A percentile compares a stretch with the other conserved stretches of the same genome.
Conservation (phyloP, 2,329 filamentous ascomycete species). For the Fusarium sp. region DNA sequence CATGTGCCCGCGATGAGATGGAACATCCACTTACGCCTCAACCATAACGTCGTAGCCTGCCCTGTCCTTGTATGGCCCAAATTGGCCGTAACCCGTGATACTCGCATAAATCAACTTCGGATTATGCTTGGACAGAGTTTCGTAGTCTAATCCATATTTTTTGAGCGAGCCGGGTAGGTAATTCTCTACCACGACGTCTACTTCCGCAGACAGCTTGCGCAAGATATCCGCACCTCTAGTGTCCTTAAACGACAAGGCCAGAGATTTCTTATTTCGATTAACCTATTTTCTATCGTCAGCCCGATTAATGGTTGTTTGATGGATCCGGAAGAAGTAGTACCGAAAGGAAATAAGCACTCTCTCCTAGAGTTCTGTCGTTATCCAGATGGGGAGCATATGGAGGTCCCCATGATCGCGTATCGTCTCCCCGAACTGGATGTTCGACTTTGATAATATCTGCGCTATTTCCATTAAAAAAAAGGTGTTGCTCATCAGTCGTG, state of each 20-base stretch:
- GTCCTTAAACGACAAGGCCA: constrained; percentile 91
- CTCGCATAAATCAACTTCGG: constrained; percentile 91
- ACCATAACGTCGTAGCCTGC: constrained; percentile 99
- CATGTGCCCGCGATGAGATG: too few relatives aligned
- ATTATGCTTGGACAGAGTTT: constrained; percentile 82
- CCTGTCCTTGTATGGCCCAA: constrained; percentile 85
- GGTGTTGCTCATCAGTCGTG: too few relatives aligned
- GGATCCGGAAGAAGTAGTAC: constrained; percentile 60
- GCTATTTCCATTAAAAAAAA: constrained; percentile 60
- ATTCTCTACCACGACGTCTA: constrained; percentile 95
- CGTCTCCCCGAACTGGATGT: constrained; percentile 89
- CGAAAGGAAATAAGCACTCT: constrained; percentile 92
- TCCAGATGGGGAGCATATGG: constrained; percentile 85
- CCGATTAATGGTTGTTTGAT: too few relatives aligned
- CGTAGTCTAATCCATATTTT: constrained; percentile 94
- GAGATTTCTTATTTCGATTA: constrained; percentile 95
- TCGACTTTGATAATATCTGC: constrained; percentile 99
- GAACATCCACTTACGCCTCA: constrained; percentile 70
- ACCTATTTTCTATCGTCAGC: constrained; percentile 67
- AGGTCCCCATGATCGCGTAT: constrained; percentile 95
- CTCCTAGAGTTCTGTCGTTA: constrained; percentile 74
- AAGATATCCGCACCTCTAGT: constrained; percentile 85
- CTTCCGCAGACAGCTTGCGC: constrained; percentile 84
- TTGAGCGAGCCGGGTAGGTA: constrained; percentile 91
- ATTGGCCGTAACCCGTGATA: constrained; percentile 96